These are phyloP conservation scores for Jacaranda copaia DNA, from an alignment of 257 asterid genomes.

Conservation along the genomic window DNA sequence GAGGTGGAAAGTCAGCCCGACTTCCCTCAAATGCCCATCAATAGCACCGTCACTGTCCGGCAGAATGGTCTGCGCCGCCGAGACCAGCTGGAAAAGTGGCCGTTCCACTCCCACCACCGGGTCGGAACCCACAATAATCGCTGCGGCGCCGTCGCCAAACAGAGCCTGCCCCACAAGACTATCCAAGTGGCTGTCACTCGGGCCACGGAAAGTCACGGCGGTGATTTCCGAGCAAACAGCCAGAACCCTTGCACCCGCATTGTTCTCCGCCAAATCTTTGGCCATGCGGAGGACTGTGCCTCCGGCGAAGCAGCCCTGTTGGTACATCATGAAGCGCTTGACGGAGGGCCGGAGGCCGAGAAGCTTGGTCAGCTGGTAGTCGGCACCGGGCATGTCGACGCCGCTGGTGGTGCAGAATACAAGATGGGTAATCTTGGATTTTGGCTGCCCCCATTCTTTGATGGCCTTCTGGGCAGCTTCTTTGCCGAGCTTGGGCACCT, in stretches of 20 bases:
- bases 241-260: conserved; percentile 65
- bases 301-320: conserved; percentile 82
- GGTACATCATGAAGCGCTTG: conserved; percentile 78
- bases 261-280: conserved; percentile 83
- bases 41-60: conserved; percentile 66
- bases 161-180: conserved; percentile 66
- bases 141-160: conserved; percentile 73
- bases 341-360: conserved; percentile 77
- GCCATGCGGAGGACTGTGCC: conserved; percentile 80
- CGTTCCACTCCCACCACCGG: conserved; percentile 54
- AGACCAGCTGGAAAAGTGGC: conserved; percentile 62
- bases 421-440: conserved; percentile 76
- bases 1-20: conserved; percentile 63
- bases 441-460: conserved; percentile 90
- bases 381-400: conserved; percentile 92
- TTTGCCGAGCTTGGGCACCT: conserved; percentile 80
- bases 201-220: conserved; percentile 69
- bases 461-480: conserved; percentile 88
- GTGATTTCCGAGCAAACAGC: conserved; percentile 77
- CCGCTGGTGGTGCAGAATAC: conserved; percentile 86
- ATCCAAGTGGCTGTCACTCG: conserved; percentile 58
- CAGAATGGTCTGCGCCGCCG: conserved; percentile 64
- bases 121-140: conserved; percentile 58
- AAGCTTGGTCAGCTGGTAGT: conserved; percentile 77
- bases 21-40: conserved; percentile 67